Percentiles rank a stretch among this genome's conserved stretches.
Conservation (phyloP, 768 basidiomycete species). For the Leccinum subgranulosum region DNA sequence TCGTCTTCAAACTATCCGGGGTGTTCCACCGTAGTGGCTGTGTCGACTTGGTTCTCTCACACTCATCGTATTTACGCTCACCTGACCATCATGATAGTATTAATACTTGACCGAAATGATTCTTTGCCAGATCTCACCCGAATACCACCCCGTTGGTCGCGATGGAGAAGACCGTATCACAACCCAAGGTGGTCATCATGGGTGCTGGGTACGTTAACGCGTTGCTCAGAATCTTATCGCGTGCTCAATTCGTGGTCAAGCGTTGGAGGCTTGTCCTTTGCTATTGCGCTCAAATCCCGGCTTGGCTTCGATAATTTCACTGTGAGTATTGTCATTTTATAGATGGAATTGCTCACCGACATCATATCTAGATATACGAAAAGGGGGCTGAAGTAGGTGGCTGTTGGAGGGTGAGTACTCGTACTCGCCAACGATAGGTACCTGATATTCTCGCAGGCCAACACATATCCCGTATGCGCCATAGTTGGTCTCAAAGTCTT, state of each 20-base stretch:
- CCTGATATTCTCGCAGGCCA: constrained; percentile 24
- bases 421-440: background rate
- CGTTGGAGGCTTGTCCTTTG: constrained; percentile 41
- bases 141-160: background rate
- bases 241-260: constrained; percentile 21
- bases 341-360: background rate
- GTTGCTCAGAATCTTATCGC: background rate
- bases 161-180: background rate
- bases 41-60: constrained; percentile 2
- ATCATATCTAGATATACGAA: constrained; percentile 39
- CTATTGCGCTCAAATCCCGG: constrained; percentile 39
- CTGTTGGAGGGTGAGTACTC: constrained; percentile 46
- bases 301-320: constrained; percentile 39
- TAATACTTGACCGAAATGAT: background rate
- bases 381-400: constrained; percentile 45
- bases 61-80: background rate
- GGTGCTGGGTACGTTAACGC: constrained; percentile 20
- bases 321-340: constrained; percentile 24
- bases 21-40: constrained; percentile 20
- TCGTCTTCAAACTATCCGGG: constrained; percentile 1
- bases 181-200: constrained; percentile 18
- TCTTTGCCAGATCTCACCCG: background rate
- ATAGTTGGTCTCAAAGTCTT: background rate
- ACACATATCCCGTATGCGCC: constrained; percentile 24
- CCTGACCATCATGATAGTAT: constrained; percentile 1